Evolutionary conservation across 768 basidiomycete genomes (phyloP), one percentile per base, ranked within the genome.

Genomic region (Leccinum broughii): DNA sequence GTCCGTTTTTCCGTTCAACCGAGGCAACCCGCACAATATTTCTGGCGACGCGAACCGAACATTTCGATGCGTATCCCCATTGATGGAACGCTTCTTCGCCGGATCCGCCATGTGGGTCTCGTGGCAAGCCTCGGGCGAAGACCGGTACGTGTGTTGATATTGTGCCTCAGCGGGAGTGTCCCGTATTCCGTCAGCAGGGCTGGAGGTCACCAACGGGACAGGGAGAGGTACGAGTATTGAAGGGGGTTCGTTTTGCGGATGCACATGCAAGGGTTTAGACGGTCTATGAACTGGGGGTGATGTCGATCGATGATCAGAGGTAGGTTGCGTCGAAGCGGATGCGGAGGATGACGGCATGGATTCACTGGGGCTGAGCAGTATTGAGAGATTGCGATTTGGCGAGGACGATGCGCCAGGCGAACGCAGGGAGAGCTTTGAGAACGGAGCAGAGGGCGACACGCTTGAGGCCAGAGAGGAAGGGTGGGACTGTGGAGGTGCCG

Each of bases 381-480:
- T 41, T 46, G 70, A 60, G 13, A 55, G 39, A 34, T 56, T 57
- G 11, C 46, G 39, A 30, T 56, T 57, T 10, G 65, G 44, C 13
- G 55, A 56, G 22, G 60, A 61, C 30, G 58, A 58, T 53, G 63
- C 60, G 55, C 74, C 60, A 54, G 77, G 75, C 50, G 74, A 74
- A 64, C 80, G 63, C 62, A 85, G 60, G 2, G 85, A 84, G 41
- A 86, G 74, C 54, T 79, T 81, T 50, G 85, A 80, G 60, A 86
- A 85, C 0, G 82, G 76, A 4, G 74, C 69, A 0, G 83, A 77
- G 1, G 83, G 83, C 0, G 83, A 84, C 3, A 70, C 67, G 3
- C 61, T 62, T n/a, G 70, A 39, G 6, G 28, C 51, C 20, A 61
- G 34, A 26, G 53, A 51, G 30, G 41, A 15, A 8, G 60, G 14